A percentile compares a stretch with the other conserved stretches of the same genome.
Evolutionary conservation across 2,329 filamentous ascomycete genomes (phyloP).

Genomic region (Gyromitra esculenta): DNA sequence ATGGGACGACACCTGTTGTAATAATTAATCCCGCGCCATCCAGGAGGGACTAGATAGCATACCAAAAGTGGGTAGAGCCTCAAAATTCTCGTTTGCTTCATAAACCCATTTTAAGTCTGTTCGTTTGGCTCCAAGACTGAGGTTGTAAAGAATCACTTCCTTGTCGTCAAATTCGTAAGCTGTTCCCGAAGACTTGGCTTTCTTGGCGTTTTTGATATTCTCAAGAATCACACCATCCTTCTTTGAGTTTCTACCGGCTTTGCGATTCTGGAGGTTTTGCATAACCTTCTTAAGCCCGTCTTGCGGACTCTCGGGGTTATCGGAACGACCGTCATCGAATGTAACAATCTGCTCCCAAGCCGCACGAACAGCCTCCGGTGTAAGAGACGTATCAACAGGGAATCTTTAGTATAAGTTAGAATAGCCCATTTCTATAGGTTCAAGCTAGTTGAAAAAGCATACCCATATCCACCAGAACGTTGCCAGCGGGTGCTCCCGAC

Average conservation of each 20-base stretch:
- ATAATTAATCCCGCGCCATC: constrained; percentile 6
- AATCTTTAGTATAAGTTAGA: constrained; percentile 65
- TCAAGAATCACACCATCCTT: constrained; percentile 68
- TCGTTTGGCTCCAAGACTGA: constrained; percentile 90
- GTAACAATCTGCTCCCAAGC: constrained; percentile 81
- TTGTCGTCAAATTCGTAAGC: constrained; percentile 85
- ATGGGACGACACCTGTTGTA: constrained; percentile 75
- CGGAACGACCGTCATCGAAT: constrained; percentile 87
- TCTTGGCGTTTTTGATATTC: constrained; percentile 79
- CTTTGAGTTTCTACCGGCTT: constrained; percentile 67
- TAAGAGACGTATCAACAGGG: constrained; percentile 83
- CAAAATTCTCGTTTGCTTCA: constrained; percentile 91
- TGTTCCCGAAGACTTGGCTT: constrained; percentile 75
- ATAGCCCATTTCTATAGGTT: not conserved
- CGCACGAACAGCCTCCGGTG: constrained; percentile 82
- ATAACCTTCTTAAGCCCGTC: constrained; percentile 81
- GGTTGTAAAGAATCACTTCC: constrained; percentile 93
- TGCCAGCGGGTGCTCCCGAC: constrained; percentile 93
- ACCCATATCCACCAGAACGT: constrained; percentile 81
- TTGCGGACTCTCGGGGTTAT: constrained; percentile 81
- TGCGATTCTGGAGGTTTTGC: constrained; percentile 83
- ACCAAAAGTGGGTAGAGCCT: constrained; percentile 91
- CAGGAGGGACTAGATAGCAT: not conserved
- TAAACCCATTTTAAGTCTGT: constrained; percentile 88
- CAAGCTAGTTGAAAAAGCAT: not conserved